Evolutionary conservation across 139 green algal genomes (phyloP), one percentile per base, ranked within the genome.

Genomic region (Tetratostichococcus sp.): DNA sequence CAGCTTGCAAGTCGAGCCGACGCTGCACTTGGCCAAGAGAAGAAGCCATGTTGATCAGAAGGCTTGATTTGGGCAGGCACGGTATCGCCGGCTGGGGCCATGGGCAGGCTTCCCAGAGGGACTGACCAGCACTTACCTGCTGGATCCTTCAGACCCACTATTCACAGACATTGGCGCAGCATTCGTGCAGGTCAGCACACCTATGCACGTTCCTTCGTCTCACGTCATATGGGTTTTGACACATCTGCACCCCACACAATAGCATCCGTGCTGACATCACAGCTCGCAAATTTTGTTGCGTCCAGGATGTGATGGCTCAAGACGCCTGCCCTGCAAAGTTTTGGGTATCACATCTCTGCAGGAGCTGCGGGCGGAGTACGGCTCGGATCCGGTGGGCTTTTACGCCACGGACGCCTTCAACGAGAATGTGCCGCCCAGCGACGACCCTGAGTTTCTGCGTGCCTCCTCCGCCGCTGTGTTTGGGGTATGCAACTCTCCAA

Each of bases 381-480:
- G 79, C 72, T 72, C 62, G 6, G 76, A 77, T 34, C 34, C 21
- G 6, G 42, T 73, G 2, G 70, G 74, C 23, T 84, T 59, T 58
- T 84, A 81, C 35, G 30, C 75, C 30, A 71, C 75, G 1, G 80
- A 88, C 72, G 78, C 62, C 25, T 88, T 86, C 77, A 88, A 88
- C 42, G 83, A 88, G 62, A 85, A 82, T 75, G 67, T 31, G 35
- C 83, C 83, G 25, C 43, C 77, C 25, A 75, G 71, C 65, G 65
- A 65, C 32, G 79, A 79, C 43, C 76, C 79, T 4, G 71, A 39
- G 26, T 88, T 86, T 67, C 62, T 88, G 30, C 43, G 26, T 2
- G 68, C 35, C 21, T 58, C 71, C 28, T 82, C 80, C 17, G 30
- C 42, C 4, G 70, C 71, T 25, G 71, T 88, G 30, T 88, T 73